Evolutionary conservation across 129 eudicot species (phyloP).

Genomic region (Tanacetum coccineum): DNA sequence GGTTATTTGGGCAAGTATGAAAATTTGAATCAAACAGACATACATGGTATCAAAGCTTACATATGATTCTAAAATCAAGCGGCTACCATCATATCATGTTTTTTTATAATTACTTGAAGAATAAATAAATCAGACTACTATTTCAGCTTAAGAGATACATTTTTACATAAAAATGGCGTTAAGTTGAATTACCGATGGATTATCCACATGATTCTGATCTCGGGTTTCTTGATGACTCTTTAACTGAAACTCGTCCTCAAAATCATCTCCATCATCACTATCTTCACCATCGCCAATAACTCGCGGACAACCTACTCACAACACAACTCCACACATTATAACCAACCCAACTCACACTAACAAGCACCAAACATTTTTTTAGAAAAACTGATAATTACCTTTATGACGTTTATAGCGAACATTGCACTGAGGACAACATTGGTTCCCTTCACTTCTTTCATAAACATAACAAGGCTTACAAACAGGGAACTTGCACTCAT

Average conservation of each 20-base stretch:
- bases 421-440: slow-evolving; percentile 88
- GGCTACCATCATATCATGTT: no score
- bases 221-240: slow-evolving; percentile 43
- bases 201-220: slow-evolving; percentile 33
- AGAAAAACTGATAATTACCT: slow-evolving; percentile 16
- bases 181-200: slow-evolving; percentile 31
- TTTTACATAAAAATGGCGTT: not conserved
- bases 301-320: slow-evolving; percentile 64
- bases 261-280: slow-evolving; percentile 59
- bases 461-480: slow-evolving; percentile 90
- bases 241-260: slow-evolving; percentile 77
- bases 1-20: no score
- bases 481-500: slow-evolving; percentile 84
- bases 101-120: no score
- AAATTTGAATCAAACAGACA: no score
- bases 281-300: slow-evolving; percentile 93
- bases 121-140: no score
- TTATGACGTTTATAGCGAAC: slow-evolving; percentile 86
- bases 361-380: not conserved
- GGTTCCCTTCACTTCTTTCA: slow-evolving; percentile 86
- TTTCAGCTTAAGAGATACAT: no score
- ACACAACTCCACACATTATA: slow-evolving; percentile 14
- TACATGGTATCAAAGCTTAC: no score
- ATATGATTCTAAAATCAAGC: no score
- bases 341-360: slow-evolving; percentile 20